phyloP scores from a whole-genome alignment of 2,329 filamentous ascomycete species.

The Ophiostoma australiae region DNA sequence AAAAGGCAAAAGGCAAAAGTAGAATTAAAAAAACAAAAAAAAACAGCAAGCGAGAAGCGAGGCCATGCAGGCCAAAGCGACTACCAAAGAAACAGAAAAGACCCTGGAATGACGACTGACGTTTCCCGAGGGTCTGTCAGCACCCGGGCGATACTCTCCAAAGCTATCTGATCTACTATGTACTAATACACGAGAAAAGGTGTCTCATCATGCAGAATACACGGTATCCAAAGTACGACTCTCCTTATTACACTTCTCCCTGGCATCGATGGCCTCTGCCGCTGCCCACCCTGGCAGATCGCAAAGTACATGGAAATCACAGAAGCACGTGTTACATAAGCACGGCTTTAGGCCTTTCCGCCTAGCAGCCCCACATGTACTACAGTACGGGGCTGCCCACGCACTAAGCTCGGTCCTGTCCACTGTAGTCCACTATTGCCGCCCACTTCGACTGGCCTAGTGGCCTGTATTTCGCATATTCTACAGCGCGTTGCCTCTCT shows the following conservation, averaged over 20 bases:
- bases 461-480: background rate
- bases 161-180: no score
- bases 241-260: conserved; percentile 6
- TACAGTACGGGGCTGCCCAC: no score
- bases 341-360: background rate
- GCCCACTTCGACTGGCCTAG: background rate
- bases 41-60: background rate
- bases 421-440: no score
- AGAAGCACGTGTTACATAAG: background rate
- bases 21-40: background rate
- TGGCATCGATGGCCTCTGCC: background rate
- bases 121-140: background rate
- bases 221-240: background rate
- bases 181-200: no score
- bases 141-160: no score
- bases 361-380: background rate
- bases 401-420: no score
- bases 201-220: no score
- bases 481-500: background rate
- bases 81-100: background rate
- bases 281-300: background rate
- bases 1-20: background rate
- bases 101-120: background rate
- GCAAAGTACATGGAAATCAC: background rate
- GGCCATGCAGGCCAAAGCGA: background rate